A percentile compares a stretch with the other conserved stretches of the same genome.
These are phyloP conservation scores for Termitomyces sp. DNA, from an alignment of 768 basidiomycete genomes.

Conservation along the genomic window DNA sequence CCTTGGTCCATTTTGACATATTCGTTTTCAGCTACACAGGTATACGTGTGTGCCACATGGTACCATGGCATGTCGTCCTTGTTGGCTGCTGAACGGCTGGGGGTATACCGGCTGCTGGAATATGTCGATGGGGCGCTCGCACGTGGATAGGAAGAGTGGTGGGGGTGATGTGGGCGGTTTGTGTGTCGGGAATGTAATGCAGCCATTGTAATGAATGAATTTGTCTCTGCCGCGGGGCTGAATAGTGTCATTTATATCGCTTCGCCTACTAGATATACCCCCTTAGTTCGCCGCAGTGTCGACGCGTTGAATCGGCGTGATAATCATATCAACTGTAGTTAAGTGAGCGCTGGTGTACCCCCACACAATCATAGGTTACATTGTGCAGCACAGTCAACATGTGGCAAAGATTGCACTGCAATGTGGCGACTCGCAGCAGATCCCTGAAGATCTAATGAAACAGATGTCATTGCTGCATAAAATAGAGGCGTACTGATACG, in stretches of 20 bases:
- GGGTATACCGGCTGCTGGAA: slow-evolving; percentile 2
- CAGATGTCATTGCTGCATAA: slow-evolving; percentile 9
- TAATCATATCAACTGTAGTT: slow-evolving; percentile 16
- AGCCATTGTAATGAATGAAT: slow-evolving; percentile 6
- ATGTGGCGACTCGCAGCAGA: neutral
- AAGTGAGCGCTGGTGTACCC: neutral
- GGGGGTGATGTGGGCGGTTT: slow-evolving; percentile 2
- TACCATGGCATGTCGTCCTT: slow-evolving; percentile 28
- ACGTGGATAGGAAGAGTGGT: slow-evolving; percentile 5
- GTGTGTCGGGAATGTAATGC: slow-evolving; percentile 4
- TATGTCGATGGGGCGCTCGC: neutral
- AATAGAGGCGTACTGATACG: slow-evolving; percentile 6
- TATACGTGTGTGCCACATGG: slow-evolving; percentile 38
- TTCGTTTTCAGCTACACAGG: slow-evolving; percentile 54
- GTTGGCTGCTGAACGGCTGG: slow-evolving; percentile 8
- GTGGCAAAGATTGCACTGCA: slow-evolving; percentile 11
- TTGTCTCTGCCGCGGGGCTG: neutral
- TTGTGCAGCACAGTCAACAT: slow-evolving; percentile 12
- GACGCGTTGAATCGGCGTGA: slow-evolving; percentile 30
- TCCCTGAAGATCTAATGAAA: slow-evolving; percentile 15
- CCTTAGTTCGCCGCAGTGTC: slow-evolving; percentile 8
- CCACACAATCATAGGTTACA: neutral
- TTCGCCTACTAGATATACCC: slow-evolving; percentile 8
- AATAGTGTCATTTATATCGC: neutral
- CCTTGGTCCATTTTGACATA: slow-evolving; percentile 35